These are phyloP conservation scores for Lentinula guzmanii DNA, from an alignment of 768 basidiomycete species.

Conservation along the genomic window DNA sequence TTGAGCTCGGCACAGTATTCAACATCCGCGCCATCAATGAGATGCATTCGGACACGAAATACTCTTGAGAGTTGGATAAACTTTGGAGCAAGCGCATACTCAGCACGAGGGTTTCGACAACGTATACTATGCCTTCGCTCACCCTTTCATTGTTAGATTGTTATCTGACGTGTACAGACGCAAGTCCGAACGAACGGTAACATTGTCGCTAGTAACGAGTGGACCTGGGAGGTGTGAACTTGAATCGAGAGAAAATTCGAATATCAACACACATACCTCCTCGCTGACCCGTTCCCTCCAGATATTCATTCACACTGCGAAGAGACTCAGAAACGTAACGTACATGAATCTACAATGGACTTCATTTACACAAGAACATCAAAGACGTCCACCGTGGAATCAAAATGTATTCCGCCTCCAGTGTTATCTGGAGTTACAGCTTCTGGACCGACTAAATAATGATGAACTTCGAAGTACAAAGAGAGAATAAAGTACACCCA, in stretches of 20 bases:
- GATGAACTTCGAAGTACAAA: neutral
- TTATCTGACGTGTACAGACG: conserved; percentile 16
- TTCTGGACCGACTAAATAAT: conserved; percentile 9
- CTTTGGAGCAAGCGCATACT: neutral
- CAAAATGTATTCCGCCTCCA: conserved; percentile 13
- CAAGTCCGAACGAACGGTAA: conserved; percentile 18
- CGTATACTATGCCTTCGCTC: neutral
- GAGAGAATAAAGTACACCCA: neutral
- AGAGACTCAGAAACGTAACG: neutral
- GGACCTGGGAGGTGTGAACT: conserved; percentile 11
- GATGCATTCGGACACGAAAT: conserved; percentile 12
- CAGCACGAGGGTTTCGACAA: neutral
- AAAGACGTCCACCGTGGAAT: conserved; percentile 12
- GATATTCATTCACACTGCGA: conserved; percentile 10
- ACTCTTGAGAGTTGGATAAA: neutral
- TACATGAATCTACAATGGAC: neutral
- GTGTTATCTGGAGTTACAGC: conserved; percentile 12
- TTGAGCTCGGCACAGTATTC: conserved; percentile 14
- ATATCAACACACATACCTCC: conserved; percentile 9
- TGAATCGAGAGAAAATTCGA: neutral
- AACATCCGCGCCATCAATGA: conserved; percentile 15
- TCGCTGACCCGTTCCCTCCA: conserved; percentile 8
- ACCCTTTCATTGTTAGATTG: conserved; percentile 17
- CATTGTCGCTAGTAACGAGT: conserved; percentile 16
- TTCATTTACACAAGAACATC: conserved; percentile 7